Evolutionary conservation across 2,329 filamentous ascomycete species (phyloP).

Genomic region (Coniochaeta sp.): DNA sequence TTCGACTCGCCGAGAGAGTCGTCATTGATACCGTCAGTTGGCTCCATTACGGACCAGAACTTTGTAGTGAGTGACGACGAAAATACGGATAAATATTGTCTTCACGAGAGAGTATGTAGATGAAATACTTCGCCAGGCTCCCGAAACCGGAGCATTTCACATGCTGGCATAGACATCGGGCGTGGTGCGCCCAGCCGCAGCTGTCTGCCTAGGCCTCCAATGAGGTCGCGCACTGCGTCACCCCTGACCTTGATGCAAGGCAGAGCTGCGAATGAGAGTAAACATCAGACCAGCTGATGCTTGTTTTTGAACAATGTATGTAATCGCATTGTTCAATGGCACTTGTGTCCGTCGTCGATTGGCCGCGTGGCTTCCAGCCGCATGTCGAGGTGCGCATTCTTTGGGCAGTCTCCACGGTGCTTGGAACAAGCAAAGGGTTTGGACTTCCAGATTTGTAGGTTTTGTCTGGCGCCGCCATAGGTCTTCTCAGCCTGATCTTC

Average conservation of each 20-base stretch:
- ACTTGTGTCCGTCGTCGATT: too few relatives aligned
- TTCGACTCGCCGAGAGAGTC: neutral
- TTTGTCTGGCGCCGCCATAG: too few relatives aligned
- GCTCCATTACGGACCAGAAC: neutral
- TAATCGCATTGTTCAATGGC: too few relatives aligned
- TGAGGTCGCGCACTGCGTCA: neutral
- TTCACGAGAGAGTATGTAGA: neutral
- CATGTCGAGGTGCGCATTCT: too few relatives aligned
- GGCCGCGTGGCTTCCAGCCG: too few relatives aligned
- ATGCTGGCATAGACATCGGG: neutral
- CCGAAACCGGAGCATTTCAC: neutral
- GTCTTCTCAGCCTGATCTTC: too few relatives aligned
- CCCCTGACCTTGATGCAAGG: neutral
- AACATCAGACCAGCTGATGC: too few relatives aligned
- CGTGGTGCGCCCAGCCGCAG: neutral
- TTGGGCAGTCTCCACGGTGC: too few relatives aligned
- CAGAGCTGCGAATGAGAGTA: neutral
- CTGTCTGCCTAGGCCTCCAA: conserved; percentile 1
- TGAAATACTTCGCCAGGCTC: neutral
- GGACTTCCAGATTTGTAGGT: too few relatives aligned
- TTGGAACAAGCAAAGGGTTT: too few relatives aligned
- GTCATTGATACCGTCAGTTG: neutral
- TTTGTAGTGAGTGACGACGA: neutral
- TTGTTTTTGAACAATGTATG: too few relatives aligned
- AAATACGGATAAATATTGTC: neutral